These are phyloP conservation scores for Tricharina praecox DNA, from an alignment of 495 filamentous ascomycete genomes.

Conservation along the genomic window DNA sequence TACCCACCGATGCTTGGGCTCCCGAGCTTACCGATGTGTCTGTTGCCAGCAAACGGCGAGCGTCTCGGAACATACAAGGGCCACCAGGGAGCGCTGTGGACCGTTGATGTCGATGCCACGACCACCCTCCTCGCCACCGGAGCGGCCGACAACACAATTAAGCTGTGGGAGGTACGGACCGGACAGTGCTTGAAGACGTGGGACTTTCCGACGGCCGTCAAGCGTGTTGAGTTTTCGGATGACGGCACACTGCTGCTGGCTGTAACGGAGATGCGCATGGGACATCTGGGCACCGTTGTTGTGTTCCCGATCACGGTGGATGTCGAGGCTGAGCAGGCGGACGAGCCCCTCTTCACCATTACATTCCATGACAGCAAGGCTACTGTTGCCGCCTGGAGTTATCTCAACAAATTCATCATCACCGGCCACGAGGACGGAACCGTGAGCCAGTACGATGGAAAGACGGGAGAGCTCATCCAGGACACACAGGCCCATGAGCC, in stretches of 20 bases:
- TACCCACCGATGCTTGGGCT: constrained; percentile 12
- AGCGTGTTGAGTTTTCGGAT: constrained; percentile 87
- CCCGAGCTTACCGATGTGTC: neutral
- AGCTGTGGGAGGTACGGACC: constrained; percentile 89
- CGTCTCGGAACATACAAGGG: constrained; percentile 88
- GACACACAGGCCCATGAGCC: constrained; percentile 67
- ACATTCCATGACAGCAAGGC: constrained; percentile 88
- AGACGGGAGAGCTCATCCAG: constrained; percentile 68
- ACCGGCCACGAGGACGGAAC: constrained; percentile 92
- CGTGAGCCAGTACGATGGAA: constrained; percentile 85
- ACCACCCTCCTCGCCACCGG: constrained; percentile 85
- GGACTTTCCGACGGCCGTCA: constrained; percentile 91
- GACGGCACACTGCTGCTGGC: constrained; percentile 78
- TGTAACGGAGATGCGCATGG: constrained; percentile 96
- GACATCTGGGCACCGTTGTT: constrained; percentile 78
- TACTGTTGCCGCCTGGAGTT: constrained; percentile 93
- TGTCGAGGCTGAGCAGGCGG: constrained; percentile 60
- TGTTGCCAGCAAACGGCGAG: constrained; percentile 76
- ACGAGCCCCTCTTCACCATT: constrained; percentile 66
- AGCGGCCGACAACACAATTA: constrained; percentile 93
- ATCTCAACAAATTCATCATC: constrained; percentile 80
- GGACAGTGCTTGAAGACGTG: constrained; percentile 87
- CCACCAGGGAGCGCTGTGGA: constrained; percentile 96
- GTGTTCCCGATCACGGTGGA: constrained; percentile 74
- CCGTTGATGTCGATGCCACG: constrained; percentile 90